phyloP scores from a whole-genome alignment of 2,329 filamentous ascomycete genomes.

The Aspergillus ochraceus region DNA sequence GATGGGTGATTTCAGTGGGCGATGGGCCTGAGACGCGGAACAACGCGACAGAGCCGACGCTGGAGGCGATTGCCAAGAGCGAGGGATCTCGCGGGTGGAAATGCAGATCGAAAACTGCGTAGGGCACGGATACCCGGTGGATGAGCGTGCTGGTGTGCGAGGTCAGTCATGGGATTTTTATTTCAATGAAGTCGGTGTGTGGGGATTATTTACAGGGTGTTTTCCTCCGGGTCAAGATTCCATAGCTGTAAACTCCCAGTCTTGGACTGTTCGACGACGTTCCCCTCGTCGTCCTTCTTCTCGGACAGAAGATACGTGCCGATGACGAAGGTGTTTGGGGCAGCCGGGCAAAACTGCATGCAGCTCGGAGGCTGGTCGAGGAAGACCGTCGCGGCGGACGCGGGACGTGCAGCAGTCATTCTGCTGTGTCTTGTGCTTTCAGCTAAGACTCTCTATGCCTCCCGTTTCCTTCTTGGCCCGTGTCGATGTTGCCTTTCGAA shows the following conservation, averaged over 20 bases:
- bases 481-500: no score
- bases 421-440: background rate
- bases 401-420: conserved; percentile 10
- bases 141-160: conserved; percentile 49
- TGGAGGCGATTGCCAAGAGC: conserved; percentile 73
- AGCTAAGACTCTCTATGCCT: background rate
- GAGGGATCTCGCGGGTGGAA: conserved; percentile 63
- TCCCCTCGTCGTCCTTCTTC: conserved; percentile 26
- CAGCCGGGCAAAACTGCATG: conserved; percentile 42
- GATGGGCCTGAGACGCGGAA: conserved; percentile 32
- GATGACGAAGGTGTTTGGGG: conserved; percentile 69
- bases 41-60: conserved; percentile 55
- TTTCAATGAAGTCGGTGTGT: conserved; percentile 17
- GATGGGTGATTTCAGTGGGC: conserved; percentile 30
- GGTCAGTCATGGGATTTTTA: conserved; percentile 12
- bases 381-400: conserved; percentile 36
- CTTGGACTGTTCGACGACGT: conserved; percentile 56
- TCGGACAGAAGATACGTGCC: conserved; percentile 75
- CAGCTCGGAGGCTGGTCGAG: conserved; percentile 48
- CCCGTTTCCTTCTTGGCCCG: no score
- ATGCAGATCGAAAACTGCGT: conserved; percentile 80
- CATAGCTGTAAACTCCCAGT: conserved; percentile 74
- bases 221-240: conserved; percentile 43
- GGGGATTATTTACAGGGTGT: conserved; percentile 22
- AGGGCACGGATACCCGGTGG: conserved; percentile 63